Conservation (phyloP, 2,329 filamentous ascomycete species). For the Lachnellula suecica region DNA sequence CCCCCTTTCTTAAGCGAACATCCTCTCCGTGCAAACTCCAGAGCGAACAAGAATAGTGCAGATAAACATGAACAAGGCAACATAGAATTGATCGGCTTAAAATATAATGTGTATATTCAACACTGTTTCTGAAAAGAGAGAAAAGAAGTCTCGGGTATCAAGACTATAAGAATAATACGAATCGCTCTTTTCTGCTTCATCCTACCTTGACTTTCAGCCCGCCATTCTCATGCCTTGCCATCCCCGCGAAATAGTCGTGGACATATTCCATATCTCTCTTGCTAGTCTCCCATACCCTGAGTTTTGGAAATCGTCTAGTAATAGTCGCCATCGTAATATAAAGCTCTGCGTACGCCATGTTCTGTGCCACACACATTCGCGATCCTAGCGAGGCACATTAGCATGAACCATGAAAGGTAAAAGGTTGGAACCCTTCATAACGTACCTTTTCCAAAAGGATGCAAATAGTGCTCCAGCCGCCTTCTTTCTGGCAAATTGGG, state of each 20-base stretch:
- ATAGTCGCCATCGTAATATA: conserved; percentile 10
- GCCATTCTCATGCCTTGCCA: conserved; percentile 4
- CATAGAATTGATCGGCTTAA: too few species aligned
- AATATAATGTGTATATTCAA: too few species aligned
- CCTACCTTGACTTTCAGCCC: conserved; percentile 5
- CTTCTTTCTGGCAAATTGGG: not conserved
- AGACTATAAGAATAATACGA: too few species aligned
- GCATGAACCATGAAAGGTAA: not conserved
- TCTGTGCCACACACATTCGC: conserved; percentile 2
- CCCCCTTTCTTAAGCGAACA: conserved; percentile 1
- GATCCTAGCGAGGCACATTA: not conserved
- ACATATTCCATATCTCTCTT: conserved; percentile 7
- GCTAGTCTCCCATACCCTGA: conserved; percentile 2
- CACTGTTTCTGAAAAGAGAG: too few species aligned
- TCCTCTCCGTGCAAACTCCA: too few species aligned
- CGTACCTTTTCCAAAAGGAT: conserved; percentile 5
- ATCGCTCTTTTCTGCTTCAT: too few species aligned
- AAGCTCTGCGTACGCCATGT: conserved; percentile 16
- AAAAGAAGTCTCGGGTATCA: too few species aligned
- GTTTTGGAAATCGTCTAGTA: conserved; percentile 3
- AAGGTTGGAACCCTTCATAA: not conserved
- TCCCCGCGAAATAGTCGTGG: conserved; percentile 7
- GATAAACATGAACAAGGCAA: too few species aligned
- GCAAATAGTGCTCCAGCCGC: conserved; percentile 9
- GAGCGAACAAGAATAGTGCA: too few species aligned